phyloP scores from a whole-genome alignment of 768 basidiomycete genomes.

The Lactarius sp. region DNA sequence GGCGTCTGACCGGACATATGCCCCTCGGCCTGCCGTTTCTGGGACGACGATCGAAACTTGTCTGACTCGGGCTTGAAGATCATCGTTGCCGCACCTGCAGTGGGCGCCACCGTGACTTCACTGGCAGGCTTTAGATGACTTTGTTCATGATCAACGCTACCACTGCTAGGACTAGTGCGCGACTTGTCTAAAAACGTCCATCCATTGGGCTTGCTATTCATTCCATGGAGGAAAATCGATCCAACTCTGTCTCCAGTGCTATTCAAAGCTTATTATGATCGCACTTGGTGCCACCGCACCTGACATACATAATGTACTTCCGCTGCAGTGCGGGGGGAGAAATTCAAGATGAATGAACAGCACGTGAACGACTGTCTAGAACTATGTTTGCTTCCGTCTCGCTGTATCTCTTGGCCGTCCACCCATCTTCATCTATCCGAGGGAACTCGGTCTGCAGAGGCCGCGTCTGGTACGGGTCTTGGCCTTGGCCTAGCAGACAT shows the following conservation, averaged over 20 bases:
- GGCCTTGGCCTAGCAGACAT: slow-evolving; percentile 1
- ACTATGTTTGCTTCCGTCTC: not conserved
- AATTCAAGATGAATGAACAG: not conserved
- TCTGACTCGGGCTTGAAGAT: not conserved
- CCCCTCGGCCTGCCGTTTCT: not conserved
- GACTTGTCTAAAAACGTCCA: not conserved
- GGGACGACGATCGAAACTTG: not conserved
- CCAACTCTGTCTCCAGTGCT: too few species aligned
- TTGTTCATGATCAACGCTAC: not conserved
- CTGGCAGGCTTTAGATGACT: too few species aligned
- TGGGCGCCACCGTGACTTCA: not conserved
- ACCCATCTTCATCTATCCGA: slow-evolving; percentile 3
- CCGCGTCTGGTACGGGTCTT: slow-evolving; percentile 12
- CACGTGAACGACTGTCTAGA: not conserved
- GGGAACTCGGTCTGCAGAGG: not conserved
- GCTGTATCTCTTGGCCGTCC: not conserved
- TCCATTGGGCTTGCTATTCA: not conserved
- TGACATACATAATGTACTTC: too few species aligned
- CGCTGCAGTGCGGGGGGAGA: too few species aligned
- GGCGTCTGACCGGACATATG: too few species aligned
- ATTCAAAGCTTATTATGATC: too few species aligned
- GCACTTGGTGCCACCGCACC: too few species aligned
- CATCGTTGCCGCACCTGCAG: not conserved
- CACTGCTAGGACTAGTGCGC: not conserved
- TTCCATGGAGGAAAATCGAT: not conserved